These are phyloP conservation scores for Aspergillus diversus DNA, from an alignment of 495 filamentous ascomycete species.

Conservation along the genomic window DNA sequence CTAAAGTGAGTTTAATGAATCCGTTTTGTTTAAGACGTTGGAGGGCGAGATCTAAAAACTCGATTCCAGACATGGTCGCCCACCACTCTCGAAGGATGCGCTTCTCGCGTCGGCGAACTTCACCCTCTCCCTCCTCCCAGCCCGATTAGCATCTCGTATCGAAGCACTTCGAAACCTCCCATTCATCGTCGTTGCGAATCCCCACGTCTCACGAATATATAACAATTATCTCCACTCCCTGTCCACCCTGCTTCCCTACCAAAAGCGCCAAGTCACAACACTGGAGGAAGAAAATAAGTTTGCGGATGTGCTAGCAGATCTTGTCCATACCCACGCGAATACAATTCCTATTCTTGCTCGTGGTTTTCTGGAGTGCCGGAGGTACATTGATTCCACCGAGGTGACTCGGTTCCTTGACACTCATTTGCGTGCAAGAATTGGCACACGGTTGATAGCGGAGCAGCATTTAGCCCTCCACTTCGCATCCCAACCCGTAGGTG, in stretches of 20 bases:
- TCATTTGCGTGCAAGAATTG: conserved; percentile 91
- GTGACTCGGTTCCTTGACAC: conserved; percentile 92
- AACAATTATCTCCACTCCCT: conserved; percentile 93
- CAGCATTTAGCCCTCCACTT: conserved; percentile 95
- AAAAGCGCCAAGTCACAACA: conserved; percentile 72
- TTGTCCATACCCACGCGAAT: conserved; percentile 90
- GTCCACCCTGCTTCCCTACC: conserved; percentile 84
- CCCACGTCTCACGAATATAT: conserved; percentile 89
- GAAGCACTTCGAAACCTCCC: conserved; percentile 90
- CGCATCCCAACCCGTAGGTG: conserved; percentile 70
- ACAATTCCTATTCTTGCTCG: conserved; percentile 91
- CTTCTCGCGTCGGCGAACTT: conserved; percentile 91
- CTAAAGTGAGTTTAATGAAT: conserved; percentile 63
- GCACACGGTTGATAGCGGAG: conserved; percentile 91
- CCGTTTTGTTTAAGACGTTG: background rate
- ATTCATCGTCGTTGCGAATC: conserved; percentile 96
- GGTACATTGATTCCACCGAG: conserved; percentile 77
- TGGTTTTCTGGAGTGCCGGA: conserved; percentile 88
- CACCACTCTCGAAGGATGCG: conserved; percentile 77
- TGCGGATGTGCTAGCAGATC: conserved; percentile 87
- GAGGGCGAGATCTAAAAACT: conserved; percentile 14
- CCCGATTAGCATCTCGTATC: conserved; percentile 92
- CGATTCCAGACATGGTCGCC: conserved; percentile 75
- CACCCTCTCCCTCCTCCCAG: conserved; percentile 87
- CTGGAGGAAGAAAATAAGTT: conserved; percentile 89